phyloP scores from a whole-genome alignment of 78 protist species.

The Isochrysis galbana region DNA sequence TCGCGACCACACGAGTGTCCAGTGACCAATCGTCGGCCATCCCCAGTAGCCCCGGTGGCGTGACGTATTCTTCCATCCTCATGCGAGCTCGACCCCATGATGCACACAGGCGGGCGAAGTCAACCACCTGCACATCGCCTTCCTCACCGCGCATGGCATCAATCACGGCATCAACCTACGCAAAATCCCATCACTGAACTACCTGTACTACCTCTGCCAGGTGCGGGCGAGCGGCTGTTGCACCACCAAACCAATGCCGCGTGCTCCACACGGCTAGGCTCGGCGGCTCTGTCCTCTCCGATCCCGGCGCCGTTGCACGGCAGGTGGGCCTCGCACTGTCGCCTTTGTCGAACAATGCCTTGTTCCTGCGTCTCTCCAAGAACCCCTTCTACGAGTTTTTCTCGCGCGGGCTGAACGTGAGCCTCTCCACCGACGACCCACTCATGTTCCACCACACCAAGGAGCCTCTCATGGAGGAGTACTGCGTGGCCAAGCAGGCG shows the following conservation, averaged over 20 bases:
- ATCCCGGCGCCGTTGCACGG: no score
- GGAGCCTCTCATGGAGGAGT: slow-evolving; percentile 98
- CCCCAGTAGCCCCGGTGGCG: neutral
- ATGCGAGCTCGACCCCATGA: neutral
- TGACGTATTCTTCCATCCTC: neutral
- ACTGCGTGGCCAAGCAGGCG: slow-evolving; percentile 83
- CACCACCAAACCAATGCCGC: neutral
- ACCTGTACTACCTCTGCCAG: slow-evolving; percentile 88
- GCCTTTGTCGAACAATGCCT: slow-evolving; percentile 91
- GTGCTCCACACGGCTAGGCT: neutral
- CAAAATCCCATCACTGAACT: slow-evolving; percentile 88
- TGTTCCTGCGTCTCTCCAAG: slow-evolving; percentile 82
- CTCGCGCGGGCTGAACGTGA: slow-evolving; percentile 88
- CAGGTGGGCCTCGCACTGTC: slow-evolving; percentile 89
- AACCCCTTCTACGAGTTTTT: slow-evolving; percentile 86
- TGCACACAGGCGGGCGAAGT: slow-evolving; percentile 89
- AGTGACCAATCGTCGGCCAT: no score
- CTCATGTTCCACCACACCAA: slow-evolving; percentile 90
- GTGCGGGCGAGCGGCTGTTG: neutral
- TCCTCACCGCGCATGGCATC: slow-evolving; percentile 81
- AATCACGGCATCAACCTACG: slow-evolving; percentile 93
- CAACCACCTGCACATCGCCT: slow-evolving; percentile 79
- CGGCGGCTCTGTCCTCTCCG: no score
- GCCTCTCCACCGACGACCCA: slow-evolving; percentile 95
- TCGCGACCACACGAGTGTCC: no score